These are phyloP conservation scores for Lineolata rhizophorae DNA, from an alignment of 495 filamentous ascomycete genomes.

Conservation along the genomic window DNA sequence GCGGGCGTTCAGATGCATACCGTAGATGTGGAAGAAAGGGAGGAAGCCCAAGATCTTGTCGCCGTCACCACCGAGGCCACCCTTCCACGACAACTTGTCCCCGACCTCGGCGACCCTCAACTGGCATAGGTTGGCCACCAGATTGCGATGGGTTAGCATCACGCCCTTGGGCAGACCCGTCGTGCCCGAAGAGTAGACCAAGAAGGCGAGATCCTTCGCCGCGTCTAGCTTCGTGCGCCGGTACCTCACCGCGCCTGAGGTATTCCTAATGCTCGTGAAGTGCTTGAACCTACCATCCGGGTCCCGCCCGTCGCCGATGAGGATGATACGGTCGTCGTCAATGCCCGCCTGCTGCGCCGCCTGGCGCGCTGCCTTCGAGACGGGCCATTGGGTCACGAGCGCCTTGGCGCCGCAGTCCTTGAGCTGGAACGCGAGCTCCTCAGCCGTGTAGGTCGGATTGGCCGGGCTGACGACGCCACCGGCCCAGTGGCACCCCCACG, in stretches of 20 bases:
- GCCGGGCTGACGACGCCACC: slow-evolving; percentile 64
- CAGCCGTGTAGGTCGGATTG: slow-evolving; percentile 68
- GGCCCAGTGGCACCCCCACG: slow-evolving; percentile 65
- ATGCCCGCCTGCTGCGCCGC: slow-evolving; percentile 52
- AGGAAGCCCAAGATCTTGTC: slow-evolving; percentile 60
- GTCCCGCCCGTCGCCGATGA: slow-evolving; percentile 58
- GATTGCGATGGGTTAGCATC: slow-evolving; percentile 67
- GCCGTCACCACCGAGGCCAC: slow-evolving; percentile 36
- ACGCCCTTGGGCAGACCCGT: slow-evolving; percentile 87
- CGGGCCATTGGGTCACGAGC: slow-evolving; percentile 45
- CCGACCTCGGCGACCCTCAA: slow-evolving; percentile 31
- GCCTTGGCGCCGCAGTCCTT: slow-evolving; percentile 59
- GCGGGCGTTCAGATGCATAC: slow-evolving; percentile 13
- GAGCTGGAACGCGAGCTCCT: slow-evolving; percentile 78
- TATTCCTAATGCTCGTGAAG: slow-evolving; percentile 48
- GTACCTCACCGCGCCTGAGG: slow-evolving; percentile 26
- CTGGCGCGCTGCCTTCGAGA: slow-evolving; percentile 35
- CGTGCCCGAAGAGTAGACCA: slow-evolving; percentile 76
- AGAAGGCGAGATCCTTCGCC: slow-evolving; percentile 37
- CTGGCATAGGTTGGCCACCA: slow-evolving; percentile 48
- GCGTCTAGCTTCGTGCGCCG: slow-evolving; percentile 28
- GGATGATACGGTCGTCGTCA: slow-evolving; percentile 39
- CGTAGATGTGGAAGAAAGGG: slow-evolving; percentile 91
- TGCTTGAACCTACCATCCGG: slow-evolving; percentile 39
- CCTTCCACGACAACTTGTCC: slow-evolving; percentile 33